Conservation (phyloP, 2,329 filamentous ascomycete genomes). For the Phyllosticta capitalensis region DNA sequence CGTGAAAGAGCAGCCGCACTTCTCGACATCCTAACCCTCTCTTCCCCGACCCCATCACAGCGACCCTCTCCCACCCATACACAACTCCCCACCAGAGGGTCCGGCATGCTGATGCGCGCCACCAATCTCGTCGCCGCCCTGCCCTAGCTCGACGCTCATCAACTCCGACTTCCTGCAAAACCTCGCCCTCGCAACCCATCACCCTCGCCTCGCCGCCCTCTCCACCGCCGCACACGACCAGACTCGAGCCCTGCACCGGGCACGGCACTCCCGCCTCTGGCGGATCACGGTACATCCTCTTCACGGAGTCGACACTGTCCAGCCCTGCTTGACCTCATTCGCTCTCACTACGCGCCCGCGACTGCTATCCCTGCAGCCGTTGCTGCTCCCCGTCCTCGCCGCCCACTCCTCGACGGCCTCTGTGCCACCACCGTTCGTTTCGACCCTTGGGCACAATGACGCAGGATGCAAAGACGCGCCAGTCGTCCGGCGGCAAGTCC, state of each 20-base stretch:
- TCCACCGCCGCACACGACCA: slow-evolving; percentile 2
- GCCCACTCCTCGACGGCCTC: neutral
- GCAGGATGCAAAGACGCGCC: slow-evolving; percentile 59
- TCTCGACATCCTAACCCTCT: neutral
- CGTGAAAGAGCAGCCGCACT: slow-evolving; percentile 3
- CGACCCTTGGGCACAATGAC: neutral
- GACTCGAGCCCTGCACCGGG: slow-evolving; percentile 5
- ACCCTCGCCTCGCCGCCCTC: slow-evolving; percentile 1
- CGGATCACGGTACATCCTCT: slow-evolving; percentile 1
- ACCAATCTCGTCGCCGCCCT: neutral
- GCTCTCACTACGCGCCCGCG: neutral
- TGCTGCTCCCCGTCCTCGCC: slow-evolving; percentile 4
- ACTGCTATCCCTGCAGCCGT: neutral
- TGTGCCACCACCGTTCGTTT: too few relatives aligned
- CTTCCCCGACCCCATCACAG: neutral
- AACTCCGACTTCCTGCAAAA: neutral
- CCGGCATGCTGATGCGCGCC: slow-evolving; percentile 4
- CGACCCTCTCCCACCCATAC: neutral
- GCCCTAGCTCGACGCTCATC: neutral
- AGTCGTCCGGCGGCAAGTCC: slow-evolving; percentile 70
- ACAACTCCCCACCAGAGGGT: slow-evolving; percentile 5
- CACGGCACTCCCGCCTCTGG: slow-evolving; percentile 2
- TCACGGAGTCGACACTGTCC: neutral
- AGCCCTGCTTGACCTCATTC: neutral
- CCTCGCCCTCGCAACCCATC: neutral